These are phyloP conservation scores for Diaporthe aspalathi DNA, from an alignment of 2,329 filamentous ascomycete genomes.

Conservation along the genomic window DNA sequence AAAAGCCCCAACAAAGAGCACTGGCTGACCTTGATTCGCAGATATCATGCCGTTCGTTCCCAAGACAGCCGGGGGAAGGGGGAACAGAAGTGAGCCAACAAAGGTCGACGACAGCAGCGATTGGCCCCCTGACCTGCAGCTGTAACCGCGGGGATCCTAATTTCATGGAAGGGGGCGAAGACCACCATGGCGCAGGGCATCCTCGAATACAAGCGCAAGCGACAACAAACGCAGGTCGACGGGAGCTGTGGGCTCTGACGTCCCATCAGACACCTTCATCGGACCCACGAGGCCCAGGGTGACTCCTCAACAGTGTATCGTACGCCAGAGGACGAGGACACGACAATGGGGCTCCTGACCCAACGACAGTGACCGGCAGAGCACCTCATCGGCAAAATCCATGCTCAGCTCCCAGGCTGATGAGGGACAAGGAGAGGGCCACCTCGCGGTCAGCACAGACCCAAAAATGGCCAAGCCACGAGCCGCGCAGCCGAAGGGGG, in stretches of 20 bases:
- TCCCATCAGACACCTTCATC: too few species aligned
- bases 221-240: slow-evolving; percentile 98
- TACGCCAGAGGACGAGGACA: slow-evolving; percentile 34
- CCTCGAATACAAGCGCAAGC: slow-evolving; percentile 95
- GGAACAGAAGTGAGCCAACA: too few species aligned
- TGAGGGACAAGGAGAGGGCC: background rate
- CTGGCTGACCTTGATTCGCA: too few species aligned
- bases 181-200: slow-evolving; percentile 99
- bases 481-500: background rate
- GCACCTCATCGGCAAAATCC: slow-evolving; percentile 22
- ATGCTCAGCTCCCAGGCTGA: background rate
- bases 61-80: too few species aligned
- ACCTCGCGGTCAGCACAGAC: background rate
- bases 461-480: background rate
- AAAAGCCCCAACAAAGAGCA: too few species aligned
- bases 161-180: slow-evolving; percentile 97
- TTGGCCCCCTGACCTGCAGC: slow-evolving; percentile 93
- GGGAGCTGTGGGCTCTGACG: too few species aligned
- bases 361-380: slow-evolving; percentile 25
- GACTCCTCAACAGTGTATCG: too few species aligned
- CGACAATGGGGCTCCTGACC: slow-evolving; percentile 27
- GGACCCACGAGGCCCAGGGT: too few species aligned
- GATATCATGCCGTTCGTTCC: too few species aligned
- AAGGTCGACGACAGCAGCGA: slow-evolving; percentile 86
- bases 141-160: too few species aligned